These are phyloP conservation scores for Pestalotiopsis sp. DNA, from an alignment of 2,329 filamentous ascomycete genomes.

Conservation along the genomic window DNA sequence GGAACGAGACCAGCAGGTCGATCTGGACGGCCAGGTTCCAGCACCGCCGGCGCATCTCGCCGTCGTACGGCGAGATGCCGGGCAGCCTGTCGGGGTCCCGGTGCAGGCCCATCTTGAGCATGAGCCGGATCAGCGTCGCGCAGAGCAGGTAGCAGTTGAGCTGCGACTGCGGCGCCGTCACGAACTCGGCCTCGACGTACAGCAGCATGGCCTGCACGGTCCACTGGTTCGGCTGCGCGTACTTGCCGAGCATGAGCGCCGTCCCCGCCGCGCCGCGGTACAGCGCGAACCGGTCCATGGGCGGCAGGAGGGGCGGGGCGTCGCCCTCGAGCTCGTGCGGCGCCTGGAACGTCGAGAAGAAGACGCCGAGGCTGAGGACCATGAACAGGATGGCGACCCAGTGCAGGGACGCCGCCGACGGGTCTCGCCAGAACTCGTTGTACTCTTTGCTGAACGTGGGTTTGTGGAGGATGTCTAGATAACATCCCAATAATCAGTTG, in stretches of 20 bases:
- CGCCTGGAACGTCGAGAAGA: slow-evolving; percentile 46
- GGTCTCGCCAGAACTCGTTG: slow-evolving; percentile 50
- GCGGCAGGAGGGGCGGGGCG: slow-evolving; percentile 34
- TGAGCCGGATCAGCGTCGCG: slow-evolving; percentile 52
- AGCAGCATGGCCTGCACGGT: slow-evolving; percentile 55
- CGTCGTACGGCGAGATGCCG: slow-evolving; percentile 52
- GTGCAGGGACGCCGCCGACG: slow-evolving; percentile 38
- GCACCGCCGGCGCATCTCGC: slow-evolving; percentile 55
- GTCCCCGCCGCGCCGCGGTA: slow-evolving; percentile 54
- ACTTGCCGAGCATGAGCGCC: slow-evolving; percentile 53
- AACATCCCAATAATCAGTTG: not conserved
- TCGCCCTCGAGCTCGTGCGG: slow-evolving; percentile 47
- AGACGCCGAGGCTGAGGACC: slow-evolving; percentile 44
- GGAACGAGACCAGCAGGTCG: slow-evolving; percentile 67
- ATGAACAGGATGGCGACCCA: slow-evolving; percentile 57
- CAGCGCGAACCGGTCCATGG: slow-evolving; percentile 47
- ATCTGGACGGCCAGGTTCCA: slow-evolving; percentile 60
- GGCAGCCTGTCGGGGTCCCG: slow-evolving; percentile 56
- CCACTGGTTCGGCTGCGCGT: slow-evolving; percentile 48
- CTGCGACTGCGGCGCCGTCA: slow-evolving; percentile 52
- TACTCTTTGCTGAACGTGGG: slow-evolving; percentile 57
- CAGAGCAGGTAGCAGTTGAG: slow-evolving; percentile 57
- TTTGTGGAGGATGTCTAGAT: slow-evolving; percentile 54
- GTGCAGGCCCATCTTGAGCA: slow-evolving; percentile 62
- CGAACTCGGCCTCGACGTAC: slow-evolving; percentile 56